These are phyloP conservation scores for Biscogniauxia marginata DNA, from an alignment of 2,329 filamentous ascomycete genomes.

Conservation along the genomic window DNA sequence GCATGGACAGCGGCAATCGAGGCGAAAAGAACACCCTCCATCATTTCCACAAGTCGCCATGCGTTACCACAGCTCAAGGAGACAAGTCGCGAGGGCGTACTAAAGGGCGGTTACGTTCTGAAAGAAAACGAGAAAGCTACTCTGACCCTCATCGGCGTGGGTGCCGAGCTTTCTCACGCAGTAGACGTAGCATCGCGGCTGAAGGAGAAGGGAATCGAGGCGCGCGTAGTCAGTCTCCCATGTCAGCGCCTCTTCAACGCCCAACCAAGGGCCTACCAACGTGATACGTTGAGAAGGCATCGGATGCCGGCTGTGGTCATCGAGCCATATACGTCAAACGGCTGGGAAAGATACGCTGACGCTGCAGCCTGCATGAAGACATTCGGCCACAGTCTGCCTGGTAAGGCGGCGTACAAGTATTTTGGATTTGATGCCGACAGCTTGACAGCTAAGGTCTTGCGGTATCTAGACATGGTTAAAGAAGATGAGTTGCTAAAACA, in stretches of 20 bases:
- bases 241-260: conserved; percentile 44
- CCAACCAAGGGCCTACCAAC: conserved; percentile 44
- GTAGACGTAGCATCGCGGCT: conserved; percentile 41
- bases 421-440: conserved; percentile 50
- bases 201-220: conserved; percentile 33
- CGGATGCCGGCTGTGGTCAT: conserved; percentile 54
- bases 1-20: conserved; percentile 50
- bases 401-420: conserved; percentile 52
- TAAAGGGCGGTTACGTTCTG: conserved; percentile 41
- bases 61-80: conserved; percentile 35
- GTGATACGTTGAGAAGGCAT: conserved; percentile 43
- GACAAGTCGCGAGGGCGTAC: conserved; percentile 36
- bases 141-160: conserved; percentile 39
- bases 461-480: conserved; percentile 8
- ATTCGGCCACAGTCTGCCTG: conserved; percentile 57
- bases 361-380: conserved; percentile 52
- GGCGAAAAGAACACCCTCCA: conserved; percentile 34
- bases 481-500: conserved; percentile 10
- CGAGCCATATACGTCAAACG: conserved; percentile 57
- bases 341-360: conserved; percentile 61
- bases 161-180: conserved; percentile 40
- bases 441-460: conserved; percentile 3
- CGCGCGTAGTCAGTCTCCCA: conserved; percentile 44
- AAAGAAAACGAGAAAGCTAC: conserved; percentile 32
- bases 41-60: conserved; percentile 45